These are phyloP conservation scores for Esteya vermicola DNA, from an alignment of 2,329 filamentous ascomycete species.

Conservation along the genomic window DNA sequence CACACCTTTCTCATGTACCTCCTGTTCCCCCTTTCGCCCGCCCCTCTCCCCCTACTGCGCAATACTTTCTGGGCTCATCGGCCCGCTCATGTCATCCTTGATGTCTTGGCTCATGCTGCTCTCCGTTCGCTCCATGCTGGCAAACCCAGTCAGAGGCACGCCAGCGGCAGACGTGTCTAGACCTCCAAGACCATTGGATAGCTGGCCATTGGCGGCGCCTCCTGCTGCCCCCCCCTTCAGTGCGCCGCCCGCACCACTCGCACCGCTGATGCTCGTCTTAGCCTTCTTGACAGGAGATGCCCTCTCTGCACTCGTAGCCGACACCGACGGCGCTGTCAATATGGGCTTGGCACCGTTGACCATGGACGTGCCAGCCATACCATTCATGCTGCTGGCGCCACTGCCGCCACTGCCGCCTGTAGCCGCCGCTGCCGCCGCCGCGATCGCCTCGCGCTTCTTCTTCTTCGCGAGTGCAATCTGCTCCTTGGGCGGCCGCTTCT, in stretches of 20 bases:
- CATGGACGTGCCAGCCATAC: too few relatives aligned
- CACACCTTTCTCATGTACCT: not conserved
- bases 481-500: conserved; percentile 70
- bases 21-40: not conserved
- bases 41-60: not conserved
- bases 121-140: conserved; percentile 14
- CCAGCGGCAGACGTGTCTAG: not conserved
- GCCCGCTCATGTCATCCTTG: conserved; percentile 54
- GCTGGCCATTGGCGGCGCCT: too few relatives aligned
- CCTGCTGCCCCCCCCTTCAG: not conserved
- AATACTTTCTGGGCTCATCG: conserved; percentile 78
- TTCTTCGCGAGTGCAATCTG: conserved; percentile 76
- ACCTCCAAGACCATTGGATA: not conserved
- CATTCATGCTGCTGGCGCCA: not conserved
- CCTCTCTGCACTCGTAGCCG: conserved; percentile 17
- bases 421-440: conserved; percentile 13
- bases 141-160: not conserved
- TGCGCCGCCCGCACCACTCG: not conserved
- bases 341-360: too few relatives aligned
- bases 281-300: conserved; percentile 36
- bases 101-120: conserved; percentile 32
- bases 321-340: not conserved
- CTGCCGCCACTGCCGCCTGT: conserved; percentile 15
- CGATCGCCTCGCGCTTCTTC: conserved; percentile 50
- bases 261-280: conserved; percentile 20